Base-by-base conservation (phyloP, 768 basidiomycete genomes). In the Lenzites betulinus region DNA sequence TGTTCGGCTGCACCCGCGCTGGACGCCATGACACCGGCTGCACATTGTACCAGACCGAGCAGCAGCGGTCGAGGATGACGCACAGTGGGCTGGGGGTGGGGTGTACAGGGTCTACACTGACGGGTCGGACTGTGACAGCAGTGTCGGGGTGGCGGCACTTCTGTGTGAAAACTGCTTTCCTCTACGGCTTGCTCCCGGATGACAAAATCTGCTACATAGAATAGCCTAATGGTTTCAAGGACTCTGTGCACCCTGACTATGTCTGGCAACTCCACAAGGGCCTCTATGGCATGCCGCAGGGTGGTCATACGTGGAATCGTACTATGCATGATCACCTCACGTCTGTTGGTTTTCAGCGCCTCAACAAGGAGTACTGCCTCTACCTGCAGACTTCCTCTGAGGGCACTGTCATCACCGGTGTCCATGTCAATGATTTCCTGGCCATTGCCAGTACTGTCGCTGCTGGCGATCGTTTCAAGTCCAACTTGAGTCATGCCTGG, bases 151-250 rank as follows among this genome's bases (percentile, higher is more conserved):
- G n/a, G n/a, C n/a, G n/a, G n/a, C n/a, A n/a, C n/a, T n/a, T n/a
- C n/a, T n/a, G n/a, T n/a, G n/a, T n/a, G n/a, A 78, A 77, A 38
- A 77, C 73, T 0, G 75, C 77, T 0, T 80, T 75, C 63, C 70
- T 79, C 1, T 67, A 79, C 62, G 73, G 76, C 15, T 33, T 33
- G 11, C 30, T 11, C n/a, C n/a, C n/a, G n/a, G n/a, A n/a, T n/a
- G n/a, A n/a, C n/a, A n/a, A n/a, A n/a, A n/a, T n/a, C n/a, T n/a
- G 71, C 52, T 69, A 56, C 51, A 76, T 79, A 73, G 71, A 74
- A n/a, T 74, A 75, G 50, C 72, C 72, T 11, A 56, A 66, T 7
- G 74, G 72, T 1, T 65, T 59, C 35, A 46, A 55, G 33, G 54
- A 53, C 1, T 36, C 51, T 18, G 53, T 46, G 26, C 49, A 49